Conservation (phyloP, 768 basidiomycete species). For the Rhodotorula babjevae region DNA sequence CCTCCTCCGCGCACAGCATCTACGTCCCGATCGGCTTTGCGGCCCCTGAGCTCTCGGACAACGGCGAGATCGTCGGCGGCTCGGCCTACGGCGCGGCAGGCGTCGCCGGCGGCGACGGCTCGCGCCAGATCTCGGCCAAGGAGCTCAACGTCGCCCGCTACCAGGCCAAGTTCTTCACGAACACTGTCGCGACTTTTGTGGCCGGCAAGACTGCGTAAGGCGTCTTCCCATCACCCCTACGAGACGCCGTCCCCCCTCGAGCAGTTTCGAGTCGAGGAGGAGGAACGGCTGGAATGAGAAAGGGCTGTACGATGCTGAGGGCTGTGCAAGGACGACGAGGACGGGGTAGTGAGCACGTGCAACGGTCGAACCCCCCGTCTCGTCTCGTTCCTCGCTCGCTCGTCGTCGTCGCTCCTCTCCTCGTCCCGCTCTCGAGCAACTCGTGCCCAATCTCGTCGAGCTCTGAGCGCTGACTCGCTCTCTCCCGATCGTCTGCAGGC, state of each 20-base stretch:
- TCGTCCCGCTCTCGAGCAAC: not conserved
- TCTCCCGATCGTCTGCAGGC: not conserved
- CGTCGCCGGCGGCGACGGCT: constrained; percentile 46
- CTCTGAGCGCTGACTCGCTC: not conserved
- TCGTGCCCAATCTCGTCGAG: not conserved
- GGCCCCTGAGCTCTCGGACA: constrained; percentile 51
- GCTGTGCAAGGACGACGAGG: not conserved
- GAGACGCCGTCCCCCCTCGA: not conserved
- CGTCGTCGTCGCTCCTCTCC: no score
- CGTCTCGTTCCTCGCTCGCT: no score
- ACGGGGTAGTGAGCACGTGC: not conserved
- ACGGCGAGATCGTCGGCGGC: constrained; percentile 51
- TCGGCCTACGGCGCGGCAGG: constrained; percentile 69
- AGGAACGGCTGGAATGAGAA: not conserved
- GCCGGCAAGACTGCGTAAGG: constrained; percentile 36
- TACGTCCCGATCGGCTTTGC: constrained; percentile 69
- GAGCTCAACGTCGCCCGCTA: constrained; percentile 36
- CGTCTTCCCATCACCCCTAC: not conserved
- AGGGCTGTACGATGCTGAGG: no score
- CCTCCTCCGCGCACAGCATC: constrained; percentile 50
- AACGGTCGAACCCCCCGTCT: no score
- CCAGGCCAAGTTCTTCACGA: constrained; percentile 26
- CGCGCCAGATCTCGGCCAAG: constrained; percentile 35
- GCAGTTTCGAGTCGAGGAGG: not conserved
- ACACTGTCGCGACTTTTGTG: constrained; percentile 20